Base-by-base conservation (phyloP, 192 early-diverging fungal species). In the Coemansia umbellata region DNA sequence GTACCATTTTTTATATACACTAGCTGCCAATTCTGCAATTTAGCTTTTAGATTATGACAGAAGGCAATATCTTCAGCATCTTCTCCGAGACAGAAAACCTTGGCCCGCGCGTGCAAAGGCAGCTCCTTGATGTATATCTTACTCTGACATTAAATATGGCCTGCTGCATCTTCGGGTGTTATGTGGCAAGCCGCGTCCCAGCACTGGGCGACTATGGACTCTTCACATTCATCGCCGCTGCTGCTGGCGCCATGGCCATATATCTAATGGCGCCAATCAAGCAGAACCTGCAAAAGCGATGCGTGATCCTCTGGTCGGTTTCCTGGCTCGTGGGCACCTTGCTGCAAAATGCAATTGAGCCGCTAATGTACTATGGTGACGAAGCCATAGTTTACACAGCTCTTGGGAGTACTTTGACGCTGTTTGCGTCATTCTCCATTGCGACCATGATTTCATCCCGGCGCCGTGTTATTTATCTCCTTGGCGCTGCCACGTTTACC, bases 371-470 rank as follows among this genome's bases (percentile, higher is more conserved):
- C 19, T 18, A 39, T 8, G 48, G 56, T 10, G 23, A 56, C 22
- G 53, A 22, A 1, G 53, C 33, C 30, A 14, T 57, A 1, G 58
- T 68, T n/a, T 62, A 49, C 23, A 50, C 31, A 43, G 66, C 66
- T 2, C 30, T 58, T 30, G 66, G 53, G 0, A 14, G 22, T 18
- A 11, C 55, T 5, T 2, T 33, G 0, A 54, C 53, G 5, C 37
- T 69, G 22, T 69, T 69, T 50, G 60, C 36, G 23, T 69, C 66
- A 31, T 69, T 69, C 53, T 41, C 54, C 0, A 40, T 43, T 28
- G 59, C 41, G 3, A 55, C 55, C 1, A 57, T 69, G 59, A 28
- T 54, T 21, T 57, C 66, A 17, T 15, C 33, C 18, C 14, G 50
- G 14, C 9, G 48, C 3, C 66, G 60, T 40, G 40, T 47, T 2